Conservation (phyloP, 2,329 filamentous ascomycete species). For the Fusarium guadeloupense region DNA sequence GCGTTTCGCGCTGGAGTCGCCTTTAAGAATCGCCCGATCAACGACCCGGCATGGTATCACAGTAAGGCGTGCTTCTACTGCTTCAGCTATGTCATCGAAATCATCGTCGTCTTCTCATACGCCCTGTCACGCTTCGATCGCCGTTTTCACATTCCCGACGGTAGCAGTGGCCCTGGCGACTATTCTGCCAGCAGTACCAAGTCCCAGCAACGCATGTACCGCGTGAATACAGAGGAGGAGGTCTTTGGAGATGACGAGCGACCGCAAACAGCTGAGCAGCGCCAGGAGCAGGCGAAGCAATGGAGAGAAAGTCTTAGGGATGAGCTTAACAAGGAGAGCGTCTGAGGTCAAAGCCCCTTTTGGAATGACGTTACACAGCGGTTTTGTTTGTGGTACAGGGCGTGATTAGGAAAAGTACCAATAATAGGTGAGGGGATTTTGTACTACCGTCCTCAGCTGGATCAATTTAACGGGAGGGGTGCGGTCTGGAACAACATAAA, state of each 20-base stretch:
- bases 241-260: constrained; percentile 41
- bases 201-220: constrained; percentile 21
- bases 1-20: constrained; percentile 70
- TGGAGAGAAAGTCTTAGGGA: constrained; percentile 37
- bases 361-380: neutral
- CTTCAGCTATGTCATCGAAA: constrained; percentile 80
- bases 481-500: neutral
- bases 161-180: constrained; percentile 67
- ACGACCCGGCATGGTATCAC: constrained; percentile 74
- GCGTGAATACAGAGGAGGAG: constrained; percentile 38
- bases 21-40: constrained; percentile 61
- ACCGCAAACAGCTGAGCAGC: constrained; percentile 28
- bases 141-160: constrained; percentile 79
- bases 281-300: constrained; percentile 20
- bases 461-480: neutral
- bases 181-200: constrained; percentile 48
- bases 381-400: constrained; percentile 15
- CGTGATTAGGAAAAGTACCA: neutral
- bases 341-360: constrained; percentile 11
- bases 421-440: neutral
- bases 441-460: neutral
- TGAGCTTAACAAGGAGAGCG: constrained; percentile 35
- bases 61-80: constrained; percentile 78
- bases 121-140: constrained; percentile 74
- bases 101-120: constrained; percentile 74